phyloP scores from a whole-genome alignment of 306 rosid genomes.

The Fragaria nilgerrensis region DNA sequence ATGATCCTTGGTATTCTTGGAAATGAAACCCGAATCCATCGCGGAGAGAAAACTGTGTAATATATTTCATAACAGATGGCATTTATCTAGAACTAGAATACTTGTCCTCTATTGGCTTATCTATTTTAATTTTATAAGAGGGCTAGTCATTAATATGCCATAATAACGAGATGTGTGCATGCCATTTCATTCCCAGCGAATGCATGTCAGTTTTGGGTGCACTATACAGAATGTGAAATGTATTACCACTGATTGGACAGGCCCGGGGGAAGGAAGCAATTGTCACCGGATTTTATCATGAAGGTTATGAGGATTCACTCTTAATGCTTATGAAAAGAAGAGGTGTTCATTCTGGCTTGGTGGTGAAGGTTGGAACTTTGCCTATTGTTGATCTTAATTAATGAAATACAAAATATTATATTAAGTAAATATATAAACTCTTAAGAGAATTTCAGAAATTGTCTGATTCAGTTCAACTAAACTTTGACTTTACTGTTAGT shows the following conservation, averaged over 20 bases:
- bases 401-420: background rate
- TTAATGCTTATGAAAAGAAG: constrained; percentile 99
- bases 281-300: constrained; percentile 94
- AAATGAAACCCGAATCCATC: background rate
- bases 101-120: background rate
- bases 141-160: background rate
- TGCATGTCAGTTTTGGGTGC: background rate
- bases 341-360: constrained; percentile 91
- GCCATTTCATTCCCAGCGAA: too few species aligned
- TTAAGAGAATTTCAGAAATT: background rate
- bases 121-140: background rate
- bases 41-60: background rate
- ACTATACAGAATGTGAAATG: constrained; percentile 9
- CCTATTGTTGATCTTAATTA: constrained; percentile 11
- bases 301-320: constrained; percentile 82
- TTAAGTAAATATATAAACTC: background rate
- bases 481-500: constrained; percentile 29
- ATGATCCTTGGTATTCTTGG: background rate
- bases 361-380: constrained; percentile 72
- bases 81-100: background rate
- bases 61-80: background rate
- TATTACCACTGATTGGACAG: constrained; percentile 36
- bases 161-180: background rate
- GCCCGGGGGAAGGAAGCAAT: constrained; percentile 90
- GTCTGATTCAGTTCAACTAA: constrained; percentile 14